These are phyloP conservation scores for Microsporum audouinii DNA, from an alignment of 2,329 filamentous ascomycete species.

Conservation along the genomic window DNA sequence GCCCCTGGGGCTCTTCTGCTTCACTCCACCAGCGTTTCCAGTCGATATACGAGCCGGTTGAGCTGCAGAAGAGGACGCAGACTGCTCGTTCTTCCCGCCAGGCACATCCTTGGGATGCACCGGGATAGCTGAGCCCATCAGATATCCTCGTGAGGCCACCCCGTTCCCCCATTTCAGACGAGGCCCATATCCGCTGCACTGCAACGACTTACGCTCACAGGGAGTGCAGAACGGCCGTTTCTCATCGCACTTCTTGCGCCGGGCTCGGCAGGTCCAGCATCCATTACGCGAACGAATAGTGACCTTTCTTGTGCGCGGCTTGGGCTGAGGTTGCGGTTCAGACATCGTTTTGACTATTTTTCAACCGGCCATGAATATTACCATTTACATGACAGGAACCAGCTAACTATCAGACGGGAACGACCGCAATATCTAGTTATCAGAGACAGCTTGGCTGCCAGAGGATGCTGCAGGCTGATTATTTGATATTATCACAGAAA, in stretches of 20 bases:
- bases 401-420: neutral
- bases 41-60: neutral
- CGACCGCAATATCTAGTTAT: neutral
- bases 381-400: too few relatives aligned
- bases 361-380: too few relatives aligned
- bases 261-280: constrained; percentile 13
- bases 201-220: constrained; percentile 9
- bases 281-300: constrained; percentile 13
- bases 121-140: constrained; percentile 10
- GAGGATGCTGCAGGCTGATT: neutral
- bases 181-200: constrained; percentile 12
- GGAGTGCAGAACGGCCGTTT: constrained; percentile 11
- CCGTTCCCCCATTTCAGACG: constrained; percentile 14
- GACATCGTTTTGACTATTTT: neutral
- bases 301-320: neutral
- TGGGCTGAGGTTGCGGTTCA: neutral
- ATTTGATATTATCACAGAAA: neutral
- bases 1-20: neutral
- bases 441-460: neutral
- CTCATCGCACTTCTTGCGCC: constrained; percentile 14
- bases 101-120: constrained; percentile 2
- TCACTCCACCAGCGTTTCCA: neutral
- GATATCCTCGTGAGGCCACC: constrained; percentile 10
- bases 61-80: neutral
- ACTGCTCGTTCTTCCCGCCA: neutral